Base-by-base conservation (phyloP, 2,329 filamentous ascomycete genomes). In the Monosporascus sp. region DNA sequence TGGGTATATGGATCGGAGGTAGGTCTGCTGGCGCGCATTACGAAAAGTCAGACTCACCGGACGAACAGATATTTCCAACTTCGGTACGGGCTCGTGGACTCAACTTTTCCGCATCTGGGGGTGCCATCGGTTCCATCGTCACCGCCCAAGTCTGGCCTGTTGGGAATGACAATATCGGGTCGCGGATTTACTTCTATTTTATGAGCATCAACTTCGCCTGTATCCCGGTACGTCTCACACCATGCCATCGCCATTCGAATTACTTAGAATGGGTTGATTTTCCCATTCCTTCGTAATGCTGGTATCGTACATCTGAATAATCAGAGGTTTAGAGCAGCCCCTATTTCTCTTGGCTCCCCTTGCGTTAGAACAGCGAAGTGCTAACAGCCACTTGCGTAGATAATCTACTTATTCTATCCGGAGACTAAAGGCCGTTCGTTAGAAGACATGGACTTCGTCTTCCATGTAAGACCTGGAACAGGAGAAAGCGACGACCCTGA, bases 1-100 rank as follows among this genome's bases (percentile, higher is more conserved):
- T 84, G 80, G 80, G 78, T 83, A 0, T 83, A 83, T 55, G 77
- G 78, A n/a, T 74, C 79, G 0, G 80, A 84, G 68, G 77, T 80
- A 55, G 24, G 65, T 48, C 3, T 31, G 36, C 20, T n/a, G 17
- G 41, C 39, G 4, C 22, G 11, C 20, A 25, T 14, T n/a, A 44
- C 46, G 47, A 14, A 9, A 22, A 47, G 20, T 41, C 48, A 18
- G 2, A 36, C 54, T 53, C 38, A 55, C 15, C 18, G 7, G 2
- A 15, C 34, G 2, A 17, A 11, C 27, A 76, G 73, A 83, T 83
- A 56, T 83, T 84, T 60, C 80, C 80, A 2, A 82, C 80, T 0
- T 69, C 78, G 5, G 71, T 81, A n/a, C 76, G 80, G 11, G 79
- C 80, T 3, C 73, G 77, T 1, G 80, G 80, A 3, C 72, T 83